Conservation (phyloP, 352 stramenopile species). For the Globisporangium spinosum region DNA sequence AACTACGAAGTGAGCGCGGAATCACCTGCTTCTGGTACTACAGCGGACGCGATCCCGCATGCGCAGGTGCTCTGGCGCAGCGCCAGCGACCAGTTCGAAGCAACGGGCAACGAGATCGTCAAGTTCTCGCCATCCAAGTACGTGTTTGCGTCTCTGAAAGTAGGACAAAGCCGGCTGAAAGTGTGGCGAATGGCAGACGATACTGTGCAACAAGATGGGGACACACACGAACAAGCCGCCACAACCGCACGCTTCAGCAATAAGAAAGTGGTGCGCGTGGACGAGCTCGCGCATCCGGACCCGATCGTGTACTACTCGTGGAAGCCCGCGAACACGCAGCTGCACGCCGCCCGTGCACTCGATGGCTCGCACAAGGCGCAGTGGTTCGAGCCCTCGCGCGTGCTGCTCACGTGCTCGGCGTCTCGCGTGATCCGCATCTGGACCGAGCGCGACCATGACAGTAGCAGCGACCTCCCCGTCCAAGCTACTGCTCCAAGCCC, state of each 20-base stretch:
- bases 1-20: conserved; percentile 9
- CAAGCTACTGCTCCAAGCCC: not conserved
- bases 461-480: not conserved
- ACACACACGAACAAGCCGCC: not conserved
- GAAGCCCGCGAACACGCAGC: conserved; percentile 68
- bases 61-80: conserved; percentile 34
- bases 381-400: conserved; percentile 70
- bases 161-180: conserved; percentile 30
- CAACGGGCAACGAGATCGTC: conserved; percentile 41
- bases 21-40: not conserved
- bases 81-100: not conserved
- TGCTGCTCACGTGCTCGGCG: conserved; percentile 70
- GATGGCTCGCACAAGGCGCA: conserved; percentile 56
- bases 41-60: conserved; percentile 13
- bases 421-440: conserved; percentile 57
- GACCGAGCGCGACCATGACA: conserved; percentile 34
- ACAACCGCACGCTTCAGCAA: not conserved
- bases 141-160: conserved; percentile 54
- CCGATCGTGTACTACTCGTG: conserved; percentile 76
- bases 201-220: not conserved
- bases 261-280: conserved; percentile 25
- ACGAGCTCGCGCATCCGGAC: conserved; percentile 52
- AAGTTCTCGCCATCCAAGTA: conserved; percentile 75
- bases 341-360: conserved; percentile 43
- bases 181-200: conserved; percentile 51